phyloP scores from a whole-genome alignment of 2,329 filamentous ascomycete genomes.

The Trichoderma arundinaceum region DNA sequence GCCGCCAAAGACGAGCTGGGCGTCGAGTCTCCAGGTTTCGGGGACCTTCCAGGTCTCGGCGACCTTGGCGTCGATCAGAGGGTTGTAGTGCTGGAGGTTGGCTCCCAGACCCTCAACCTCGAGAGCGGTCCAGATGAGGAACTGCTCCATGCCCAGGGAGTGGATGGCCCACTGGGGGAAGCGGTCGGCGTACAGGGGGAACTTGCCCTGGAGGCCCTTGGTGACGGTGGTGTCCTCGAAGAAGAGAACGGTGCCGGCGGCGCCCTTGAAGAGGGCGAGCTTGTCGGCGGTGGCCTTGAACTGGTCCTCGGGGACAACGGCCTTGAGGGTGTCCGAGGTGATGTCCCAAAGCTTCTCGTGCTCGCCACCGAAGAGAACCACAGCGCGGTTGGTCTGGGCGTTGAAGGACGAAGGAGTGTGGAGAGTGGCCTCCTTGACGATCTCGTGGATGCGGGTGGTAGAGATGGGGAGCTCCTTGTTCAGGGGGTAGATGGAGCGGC shows the following conservation, averaged over 20 bases:
- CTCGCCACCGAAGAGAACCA: conserved; percentile 80
- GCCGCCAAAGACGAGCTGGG: conserved; percentile 84
- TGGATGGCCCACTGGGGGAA: conserved; percentile 81
- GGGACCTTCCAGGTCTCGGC: conserved; percentile 72
- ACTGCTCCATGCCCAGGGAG: conserved; percentile 79
- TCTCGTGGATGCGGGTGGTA: conserved; percentile 64
- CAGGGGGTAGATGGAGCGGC: conserved; percentile 72
- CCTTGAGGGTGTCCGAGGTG: conserved; percentile 55
- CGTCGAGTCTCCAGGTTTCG: conserved; percentile 74
- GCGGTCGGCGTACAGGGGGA: conserved; percentile 75
- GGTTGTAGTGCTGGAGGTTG: conserved; percentile 95
- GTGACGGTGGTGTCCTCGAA: conserved; percentile 78
- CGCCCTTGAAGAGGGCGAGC: conserved; percentile 66
- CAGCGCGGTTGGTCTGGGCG: conserved; percentile 78
- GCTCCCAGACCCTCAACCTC: conserved; percentile 83
- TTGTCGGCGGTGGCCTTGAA: conserved; percentile 60
- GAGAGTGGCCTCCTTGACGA: conserved; percentile 67
- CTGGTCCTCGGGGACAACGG: conserved; percentile 67
- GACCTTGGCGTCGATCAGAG: conserved; percentile 77
- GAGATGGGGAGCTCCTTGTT: conserved; percentile 63
- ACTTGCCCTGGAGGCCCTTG: conserved; percentile 69
- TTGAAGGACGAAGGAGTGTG: conserved; percentile 86
- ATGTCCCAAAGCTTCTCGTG: conserved; percentile 90
- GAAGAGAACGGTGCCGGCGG: conserved; percentile 84
- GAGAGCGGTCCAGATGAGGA: conserved; percentile 78